Evolutionary conservation across 192 early-diverging fungal species (phyloP), one percentile per base, ranked within the genome.

Genomic region (Coemansia sp.): DNA sequence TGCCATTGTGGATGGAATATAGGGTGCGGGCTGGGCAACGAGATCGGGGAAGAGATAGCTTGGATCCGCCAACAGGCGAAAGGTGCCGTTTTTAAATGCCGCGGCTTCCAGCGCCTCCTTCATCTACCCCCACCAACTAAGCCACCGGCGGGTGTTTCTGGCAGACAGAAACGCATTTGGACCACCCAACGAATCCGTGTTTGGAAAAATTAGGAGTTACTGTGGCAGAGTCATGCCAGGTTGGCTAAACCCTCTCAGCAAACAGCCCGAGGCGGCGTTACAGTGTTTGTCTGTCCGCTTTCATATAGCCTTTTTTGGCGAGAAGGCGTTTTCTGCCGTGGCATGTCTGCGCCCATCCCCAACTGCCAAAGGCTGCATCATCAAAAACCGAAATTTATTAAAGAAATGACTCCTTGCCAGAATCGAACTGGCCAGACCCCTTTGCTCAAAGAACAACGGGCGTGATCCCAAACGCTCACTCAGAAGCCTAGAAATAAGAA

Each of bases 391-490:
- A 26, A 26, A 26, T 26, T 26, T 26, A 26, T n/a, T 26, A 49
- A 59, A 45, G 31, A 54, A 65, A 57, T 48, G 55, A 67, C 64
- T 64, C 50, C 75, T 42, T 63, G 61, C 61, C 75, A 78, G 75
- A 63, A 60, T 78, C 69, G 75, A 78, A 78, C 75, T 78, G 75
- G 58, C 72, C 39, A 57, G 49, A 53, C 75, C 64, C 41, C 41
- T 46, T 42, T 21, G 47, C 9, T 39, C 19, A 36, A 20, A 20
- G 50, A 54, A 12, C 28, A 41, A 33, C 48, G 42, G 59, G 63
- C 39, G 72, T 69, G 72, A 76, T 65, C 72, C 72, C 72, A 70
- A 65, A 61, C 67, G 72, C 72, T 76, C 72, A 76, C 72, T 61
- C 50, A 76, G 72, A 76, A 76, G 72, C 54, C 72, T 51, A 47